These are phyloP conservation scores for Cystobasidium onofrii DNA, from an alignment of 768 basidiomycete genomes.

Conservation along the genomic window DNA sequence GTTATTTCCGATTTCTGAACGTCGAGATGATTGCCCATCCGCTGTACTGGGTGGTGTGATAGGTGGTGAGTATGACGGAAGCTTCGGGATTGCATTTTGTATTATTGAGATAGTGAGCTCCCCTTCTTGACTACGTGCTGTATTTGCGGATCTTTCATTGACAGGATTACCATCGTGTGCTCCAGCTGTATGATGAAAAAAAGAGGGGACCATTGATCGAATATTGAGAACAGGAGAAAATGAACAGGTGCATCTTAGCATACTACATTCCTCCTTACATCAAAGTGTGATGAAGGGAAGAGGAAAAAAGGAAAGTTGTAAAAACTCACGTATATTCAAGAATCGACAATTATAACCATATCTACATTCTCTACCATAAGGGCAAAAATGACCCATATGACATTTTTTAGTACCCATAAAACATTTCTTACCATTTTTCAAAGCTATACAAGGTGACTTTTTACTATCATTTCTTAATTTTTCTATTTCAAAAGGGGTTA, in stretches of 20 bases:
- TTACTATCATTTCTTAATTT: neutral
- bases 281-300: neutral
- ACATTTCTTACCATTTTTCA: neutral
- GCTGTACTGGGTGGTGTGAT: neutral
- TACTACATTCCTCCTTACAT: neutral
- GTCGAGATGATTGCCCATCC: too few species aligned
- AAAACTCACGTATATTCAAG: neutral
- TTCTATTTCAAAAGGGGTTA: neutral
- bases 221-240: neutral
- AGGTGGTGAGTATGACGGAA: neutral
- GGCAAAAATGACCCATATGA: slow-evolving; percentile 16
- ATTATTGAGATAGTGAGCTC: neutral
- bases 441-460: neutral
- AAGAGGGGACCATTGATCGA: neutral
- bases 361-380: slow-evolving; percentile 19
- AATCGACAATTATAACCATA: slow-evolving; percentile 11
- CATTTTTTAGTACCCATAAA: neutral
- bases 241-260: neutral
- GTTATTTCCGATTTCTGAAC: too few species aligned
- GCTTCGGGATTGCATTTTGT: neutral
- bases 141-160: neutral
- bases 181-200: neutral
- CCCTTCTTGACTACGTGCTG: neutral
- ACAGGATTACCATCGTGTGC: neutral
- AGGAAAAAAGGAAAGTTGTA: neutral